Percentiles rank a stretch among this genome's conserved stretches.
phyloP scores from a whole-genome alignment of 2,329 filamentous ascomycete species.

The Leptographium radiaticola region DNA sequence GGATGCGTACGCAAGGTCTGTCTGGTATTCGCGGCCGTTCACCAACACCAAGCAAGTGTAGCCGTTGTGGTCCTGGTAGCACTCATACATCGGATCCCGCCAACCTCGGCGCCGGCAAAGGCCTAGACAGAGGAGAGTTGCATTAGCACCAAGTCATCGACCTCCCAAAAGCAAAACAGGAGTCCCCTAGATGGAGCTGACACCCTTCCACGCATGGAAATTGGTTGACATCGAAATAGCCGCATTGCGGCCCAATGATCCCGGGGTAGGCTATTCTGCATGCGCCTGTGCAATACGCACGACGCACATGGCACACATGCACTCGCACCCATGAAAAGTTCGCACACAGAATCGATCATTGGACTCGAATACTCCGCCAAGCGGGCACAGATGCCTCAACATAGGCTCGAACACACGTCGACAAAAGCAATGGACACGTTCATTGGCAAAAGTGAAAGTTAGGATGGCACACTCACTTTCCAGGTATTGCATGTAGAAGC shows the following conservation, averaged over 20 bases:
- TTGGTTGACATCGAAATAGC: constrained; percentile 15
- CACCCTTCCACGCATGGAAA: constrained; percentile 1
- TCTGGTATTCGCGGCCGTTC: constrained; percentile 94
- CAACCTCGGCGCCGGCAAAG: constrained; percentile 90
- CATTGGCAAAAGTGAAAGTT: constrained; percentile 9
- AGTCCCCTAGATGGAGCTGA: neutral
- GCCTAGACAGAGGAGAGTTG: constrained; percentile 37
- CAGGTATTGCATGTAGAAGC: constrained; percentile 61
- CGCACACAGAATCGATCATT: neutral
- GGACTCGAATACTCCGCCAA: neutral
- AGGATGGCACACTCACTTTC: constrained; percentile 48
- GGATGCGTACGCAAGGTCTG: constrained; percentile 71
- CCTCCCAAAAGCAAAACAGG: neutral
- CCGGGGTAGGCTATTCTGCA: neutral
- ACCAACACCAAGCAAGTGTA: constrained; percentile 86
- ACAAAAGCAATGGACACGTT: neutral
- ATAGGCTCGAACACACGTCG: neutral
- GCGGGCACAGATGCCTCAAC: neutral
- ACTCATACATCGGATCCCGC: constrained; percentile 82
- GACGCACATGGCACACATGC: neutral
- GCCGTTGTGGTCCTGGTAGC: constrained; percentile 58
- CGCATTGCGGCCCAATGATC: constrained; percentile 20
- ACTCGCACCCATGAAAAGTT: neutral
- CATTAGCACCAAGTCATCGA: neutral
- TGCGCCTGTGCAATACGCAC: neutral